Evolutionary conservation across 2,329 filamentous ascomycete genomes (phyloP), one percentile per base, ranked within the genome.

Genomic region (Monosporascus sp.): DNA sequence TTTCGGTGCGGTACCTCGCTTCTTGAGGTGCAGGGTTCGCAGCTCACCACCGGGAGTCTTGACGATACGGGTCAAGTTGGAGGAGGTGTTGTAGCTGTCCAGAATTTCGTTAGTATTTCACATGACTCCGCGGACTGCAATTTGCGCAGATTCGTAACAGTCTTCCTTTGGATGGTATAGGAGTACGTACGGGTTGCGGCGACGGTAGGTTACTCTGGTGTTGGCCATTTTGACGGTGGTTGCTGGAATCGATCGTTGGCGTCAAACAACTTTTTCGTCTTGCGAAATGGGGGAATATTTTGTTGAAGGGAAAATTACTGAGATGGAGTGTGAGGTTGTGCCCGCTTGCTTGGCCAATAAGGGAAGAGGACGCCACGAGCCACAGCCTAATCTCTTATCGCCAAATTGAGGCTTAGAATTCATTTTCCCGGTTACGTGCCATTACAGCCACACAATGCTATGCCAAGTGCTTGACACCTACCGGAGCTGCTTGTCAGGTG

Each of bases 1-100:
- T 85, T 99, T 99, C 74, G 94, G 94, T 64, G 92, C 89, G 75
- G 91, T 96, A 69, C 92, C 94, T 77, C 87, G 90, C 91, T 99
- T 99, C 90, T 97, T 97, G 84, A 97, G 92, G 88, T 99, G 93
- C 70, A 97, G 89, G 75, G 96, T 87, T 76, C 94, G 87, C 72
- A 96, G 87, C 76, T 93, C 85, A 76, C 94, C 94, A 77, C 94
- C 95, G 67, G 95, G 94, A 66, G 94, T 99, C 86, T 94, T 94
- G 79, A 96, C 77, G 72, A 95, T 84, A 75, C 94, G 89, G 76
- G 94, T 93, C 80, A 91, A 91, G 89, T 99, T 97, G 77, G 90
- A 96, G 76, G 83, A 83, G 76, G 93, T 97, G 87, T 97, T 97
- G 90, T 97, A 99, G 75, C 90, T 94, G 72, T 54, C 27, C 59